Evolutionary conservation across 2,329 filamentous ascomycete species (phyloP).

Genomic region (Periconia digitata): DNA sequence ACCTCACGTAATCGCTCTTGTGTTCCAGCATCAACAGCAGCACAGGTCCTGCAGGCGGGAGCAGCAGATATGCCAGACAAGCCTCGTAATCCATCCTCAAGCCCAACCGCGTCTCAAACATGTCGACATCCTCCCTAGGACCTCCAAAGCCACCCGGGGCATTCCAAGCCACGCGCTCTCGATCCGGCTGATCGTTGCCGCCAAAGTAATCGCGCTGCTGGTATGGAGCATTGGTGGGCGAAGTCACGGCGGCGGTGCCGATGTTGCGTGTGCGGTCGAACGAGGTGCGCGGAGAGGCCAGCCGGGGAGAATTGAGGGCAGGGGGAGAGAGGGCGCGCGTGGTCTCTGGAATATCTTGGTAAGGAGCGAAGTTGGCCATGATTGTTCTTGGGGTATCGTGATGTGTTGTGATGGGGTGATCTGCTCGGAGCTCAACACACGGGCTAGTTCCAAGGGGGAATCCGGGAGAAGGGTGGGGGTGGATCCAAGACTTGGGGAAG

Average conservation of each 20-base stretch:
- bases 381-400: neutral
- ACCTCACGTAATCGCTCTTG: slow-evolving; percentile 97
- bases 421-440: too few species aligned
- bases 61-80: slow-evolving; percentile 79
- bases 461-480: neutral
- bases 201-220: slow-evolving; percentile 46
- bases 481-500: too few species aligned
- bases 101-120: slow-evolving; percentile 87
- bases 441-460: too few species aligned
- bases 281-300: slow-evolving; percentile 46
- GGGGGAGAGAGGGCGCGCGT: slow-evolving; percentile 78
- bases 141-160: slow-evolving; percentile 26
- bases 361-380: slow-evolving; percentile 78
- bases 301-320: slow-evolving; percentile 53
- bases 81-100: slow-evolving; percentile 88
- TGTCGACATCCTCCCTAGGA: slow-evolving; percentile 66
- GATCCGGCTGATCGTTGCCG: neutral
- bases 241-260: slow-evolving; percentile 27
- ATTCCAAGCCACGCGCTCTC: slow-evolving; percentile 35
- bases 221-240: slow-evolving; percentile 36
- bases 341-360: slow-evolving; percentile 89
- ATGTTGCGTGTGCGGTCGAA: slow-evolving; percentile 35
- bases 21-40: slow-evolving; percentile 83
- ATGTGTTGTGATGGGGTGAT: neutral
- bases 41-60: slow-evolving; percentile 85